Percentiles rank a stretch among this genome's conserved stretches.
Conservation (phyloP, 2,329 filamentous ascomycete genomes). For the Aspergillus nomiae region DNA sequence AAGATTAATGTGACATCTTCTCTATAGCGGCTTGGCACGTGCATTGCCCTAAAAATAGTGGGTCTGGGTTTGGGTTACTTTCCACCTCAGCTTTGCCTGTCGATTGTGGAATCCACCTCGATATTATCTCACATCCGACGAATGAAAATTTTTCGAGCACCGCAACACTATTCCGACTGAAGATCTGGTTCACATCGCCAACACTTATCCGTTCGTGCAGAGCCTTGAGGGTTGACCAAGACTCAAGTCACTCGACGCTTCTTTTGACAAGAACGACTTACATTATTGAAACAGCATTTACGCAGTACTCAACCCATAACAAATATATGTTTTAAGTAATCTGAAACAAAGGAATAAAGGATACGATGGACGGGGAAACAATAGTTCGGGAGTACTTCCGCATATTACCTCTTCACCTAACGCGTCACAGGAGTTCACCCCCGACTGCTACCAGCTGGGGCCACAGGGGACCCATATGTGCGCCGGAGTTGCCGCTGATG, state of each 20-base stretch:
- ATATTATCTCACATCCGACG: background rate
- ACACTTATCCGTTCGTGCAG: background rate
- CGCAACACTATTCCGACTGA: background rate
- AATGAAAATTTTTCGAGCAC: background rate
- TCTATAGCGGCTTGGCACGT: slow-evolving; percentile 1
- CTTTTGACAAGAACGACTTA: background rate
- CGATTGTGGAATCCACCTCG: background rate
- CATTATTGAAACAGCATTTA: background rate
- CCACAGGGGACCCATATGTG: background rate
- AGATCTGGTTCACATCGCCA: background rate
- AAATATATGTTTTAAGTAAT: background rate
- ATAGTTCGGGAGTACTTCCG: background rate
- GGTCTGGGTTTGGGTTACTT: background rate
- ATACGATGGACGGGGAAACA: background rate
- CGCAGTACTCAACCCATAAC: background rate
- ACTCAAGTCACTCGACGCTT: background rate
- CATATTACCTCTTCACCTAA: background rate
- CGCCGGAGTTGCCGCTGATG: background rate
- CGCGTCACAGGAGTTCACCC: background rate
- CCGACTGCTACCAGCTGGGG: background rate
- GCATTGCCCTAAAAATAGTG: background rate
- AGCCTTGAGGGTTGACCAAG: background rate
- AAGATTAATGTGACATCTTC: background rate
- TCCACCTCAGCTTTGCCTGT: background rate
- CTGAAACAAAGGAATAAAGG: background rate